Base-by-base conservation (phyloP, 2,329 filamentous ascomycete species). In the Cladosporium halotolerans region DNA sequence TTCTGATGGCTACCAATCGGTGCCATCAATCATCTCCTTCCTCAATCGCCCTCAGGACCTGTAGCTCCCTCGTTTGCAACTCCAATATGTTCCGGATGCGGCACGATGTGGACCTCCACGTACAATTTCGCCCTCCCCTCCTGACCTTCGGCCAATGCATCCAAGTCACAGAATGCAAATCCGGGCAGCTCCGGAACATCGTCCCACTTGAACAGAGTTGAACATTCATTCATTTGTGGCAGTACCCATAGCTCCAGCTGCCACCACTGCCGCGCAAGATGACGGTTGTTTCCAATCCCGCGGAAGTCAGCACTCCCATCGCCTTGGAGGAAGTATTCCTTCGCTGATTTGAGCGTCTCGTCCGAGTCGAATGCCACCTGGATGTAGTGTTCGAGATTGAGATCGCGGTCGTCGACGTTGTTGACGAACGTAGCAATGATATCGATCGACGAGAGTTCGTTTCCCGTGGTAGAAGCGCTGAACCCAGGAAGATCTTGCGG, bases 231-330 rank as follows among this genome's bases (percentile, higher is more conserved):
- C 16, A 34, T 10, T 11, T 53, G 51, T 13, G 51, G 51, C 11
- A 53, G 44, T 13, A 53, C 36, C 51, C 51, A 53, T 4, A 53
- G n/a, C 43, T 53, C 51, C 6, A 53, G 39, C 38, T 32, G 28
- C 51, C 51, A 53, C 13, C 36, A 18, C 16, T 33, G 18, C 11
- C 16, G 9, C 6, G 39, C 32, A 23, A 53, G 44, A 28, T 28
- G 13, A 13, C 38, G 34, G 19, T 46, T 34, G 8, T 40, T 23
- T 14, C 36, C 40, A 9, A 53, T 43, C 16, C 51, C 51, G 23
- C 13, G 43, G 11, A 53, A 53, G n/a, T 33, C 28, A 2, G 13
- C 44, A 23, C 43, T 36, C 4, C 11, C 36, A n/a, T 53, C 51
- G 14, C 51, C 51, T 9, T 42, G 4, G 4, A 40, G 38, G 23